Base-by-base conservation (phyloP, 768 basidiomycete genomes). In the Pleurotus tuber-regium region DNA sequence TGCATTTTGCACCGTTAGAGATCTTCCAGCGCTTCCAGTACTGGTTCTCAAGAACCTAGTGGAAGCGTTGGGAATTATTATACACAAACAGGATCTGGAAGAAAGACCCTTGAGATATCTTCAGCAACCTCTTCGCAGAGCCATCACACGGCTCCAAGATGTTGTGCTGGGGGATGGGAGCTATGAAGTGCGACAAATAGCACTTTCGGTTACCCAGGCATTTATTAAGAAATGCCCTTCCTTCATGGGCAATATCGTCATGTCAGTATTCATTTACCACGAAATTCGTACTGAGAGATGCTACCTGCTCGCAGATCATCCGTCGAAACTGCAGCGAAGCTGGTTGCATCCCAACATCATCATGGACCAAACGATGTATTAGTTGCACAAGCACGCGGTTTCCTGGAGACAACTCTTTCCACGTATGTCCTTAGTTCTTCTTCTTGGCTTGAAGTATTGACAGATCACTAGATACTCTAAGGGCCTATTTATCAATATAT, bases 21-120 rank as follows among this genome's bases (percentile, higher is more conserved):
- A 79, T 41, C 58, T 85, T 6, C 56, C 67, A 9, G 58, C 68
- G 12, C 61, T 88, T 4, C 85, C 87, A 0, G 73, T 80, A 38
- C 59, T 82, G 38, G 77, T 77, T 1, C 62, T 80, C 54, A 87
- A 89, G 59, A 76, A 72, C 47, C 60, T 87, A 36, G 66, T 90
- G 38, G 86, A 89, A 66, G 69, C 77, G 1, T 58, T 89, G 19
- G 74, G 85, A 51, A 78, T 88, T 36, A 71, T 84, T 54, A 75
- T 87, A 18, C 82, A 84, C 66, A 91, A 91, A 68, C 84, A 88
- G 54, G 83, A 91, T 60, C 79, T 91, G 52, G 82, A 82, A 40
- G 76, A 74, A 44, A 64, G 58, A 16, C 64, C 75, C 11, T 68
- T 90, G 49, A 71, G 65, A 43, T 79, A 81, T 58, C 72, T 87